Percentiles rank a stretch among this genome's conserved stretches.
These are phyloP conservation scores for Kondoa subrosea DNA, from an alignment of 768 basidiomycete species.

Conservation along the genomic window DNA sequence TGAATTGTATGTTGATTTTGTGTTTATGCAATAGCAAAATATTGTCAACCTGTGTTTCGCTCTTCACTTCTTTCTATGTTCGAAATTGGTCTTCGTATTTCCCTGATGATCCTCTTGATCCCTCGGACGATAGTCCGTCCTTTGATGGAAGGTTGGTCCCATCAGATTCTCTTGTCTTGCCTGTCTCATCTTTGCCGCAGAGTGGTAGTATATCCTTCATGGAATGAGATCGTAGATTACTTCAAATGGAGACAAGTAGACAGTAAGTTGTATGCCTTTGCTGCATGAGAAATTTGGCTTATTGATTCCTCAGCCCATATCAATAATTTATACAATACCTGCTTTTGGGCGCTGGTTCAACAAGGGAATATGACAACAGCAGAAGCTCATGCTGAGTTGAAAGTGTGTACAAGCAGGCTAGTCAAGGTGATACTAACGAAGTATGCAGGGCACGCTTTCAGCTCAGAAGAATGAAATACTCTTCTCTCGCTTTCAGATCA, in stretches of 20 bases:
- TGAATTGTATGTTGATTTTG: not conserved
- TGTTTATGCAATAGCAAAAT: constrained; percentile 50
- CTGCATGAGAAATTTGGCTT: constrained; percentile 24
- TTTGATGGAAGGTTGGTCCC: constrained; percentile 79
- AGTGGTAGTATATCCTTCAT: constrained; percentile 46
- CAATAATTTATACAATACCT: constrained; percentile 93
- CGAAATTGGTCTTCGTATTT: constrained; percentile 71
- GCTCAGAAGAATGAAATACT: constrained; percentile 83
- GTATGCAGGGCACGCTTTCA: constrained; percentile 62
- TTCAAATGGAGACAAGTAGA: constrained; percentile 93
- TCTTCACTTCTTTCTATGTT: constrained; percentile 81
- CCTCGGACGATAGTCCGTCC: constrained; percentile 48
- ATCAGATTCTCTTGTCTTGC: not conserved
- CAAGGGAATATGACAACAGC: constrained; percentile 59
- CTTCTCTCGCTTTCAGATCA: constrained; percentile 61
- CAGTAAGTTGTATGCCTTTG: constrained; percentile 44
- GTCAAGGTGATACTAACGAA: not conserved
- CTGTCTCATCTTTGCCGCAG: constrained; percentile 6
- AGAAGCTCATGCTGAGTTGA: constrained; percentile 64
- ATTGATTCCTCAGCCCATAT: constrained; percentile 56
- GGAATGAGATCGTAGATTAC: constrained; percentile 64
- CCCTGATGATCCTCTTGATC: constrained; percentile 50
- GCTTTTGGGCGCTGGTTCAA: constrained; percentile 83
- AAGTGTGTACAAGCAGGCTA: constrained; percentile 38
- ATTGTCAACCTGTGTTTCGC: constrained; percentile 58